Evolutionary conservation across 1,284 basidiomycete species (phyloP).

Genomic region (Ganoderma meredithae): DNA sequence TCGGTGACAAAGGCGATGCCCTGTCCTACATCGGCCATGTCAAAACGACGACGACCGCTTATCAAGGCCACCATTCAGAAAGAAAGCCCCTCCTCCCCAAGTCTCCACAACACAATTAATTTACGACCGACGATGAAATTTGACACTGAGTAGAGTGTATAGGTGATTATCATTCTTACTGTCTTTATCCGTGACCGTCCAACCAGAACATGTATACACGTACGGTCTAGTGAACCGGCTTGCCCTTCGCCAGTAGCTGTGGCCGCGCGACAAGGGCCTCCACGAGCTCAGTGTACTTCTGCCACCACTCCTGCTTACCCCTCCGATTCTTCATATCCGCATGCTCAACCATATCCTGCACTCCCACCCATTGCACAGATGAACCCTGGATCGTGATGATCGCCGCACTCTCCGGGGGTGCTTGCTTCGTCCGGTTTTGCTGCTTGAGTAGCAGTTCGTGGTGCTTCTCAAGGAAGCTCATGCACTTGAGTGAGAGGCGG

Average conservation of each 20-base stretch:
- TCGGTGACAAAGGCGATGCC: too few relatives aligned
- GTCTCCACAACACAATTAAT: not conserved
- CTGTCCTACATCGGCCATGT: too few relatives aligned
- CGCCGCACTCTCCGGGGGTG: constrained; percentile 75
- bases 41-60: too few relatives aligned
- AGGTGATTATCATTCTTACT: not conserved
- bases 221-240: not conserved
- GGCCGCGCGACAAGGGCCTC: constrained; percentile 75
- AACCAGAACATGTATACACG: not conserved
- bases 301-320: constrained; percentile 89
- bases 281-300: constrained; percentile 68
- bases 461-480: constrained; percentile 92
- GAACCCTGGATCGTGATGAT: constrained; percentile 93
- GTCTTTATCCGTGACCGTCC: not conserved
- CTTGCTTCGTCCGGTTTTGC: constrained; percentile 56
- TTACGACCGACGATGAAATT: not conserved
- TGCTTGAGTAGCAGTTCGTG: constrained; percentile 60
- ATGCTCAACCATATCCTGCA: constrained; percentile 83
- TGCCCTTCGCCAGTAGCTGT: constrained; percentile 50
- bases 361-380: constrained; percentile 82
- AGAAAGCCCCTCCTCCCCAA: not conserved
- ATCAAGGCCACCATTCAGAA: not conserved
- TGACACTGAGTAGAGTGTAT: constrained; percentile 8
- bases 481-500: constrained; percentile 90
- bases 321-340: constrained; percentile 93